phyloP scores from a whole-genome alignment of 768 basidiomycete genomes.

The Rhodotorula taiwanensis region DNA sequence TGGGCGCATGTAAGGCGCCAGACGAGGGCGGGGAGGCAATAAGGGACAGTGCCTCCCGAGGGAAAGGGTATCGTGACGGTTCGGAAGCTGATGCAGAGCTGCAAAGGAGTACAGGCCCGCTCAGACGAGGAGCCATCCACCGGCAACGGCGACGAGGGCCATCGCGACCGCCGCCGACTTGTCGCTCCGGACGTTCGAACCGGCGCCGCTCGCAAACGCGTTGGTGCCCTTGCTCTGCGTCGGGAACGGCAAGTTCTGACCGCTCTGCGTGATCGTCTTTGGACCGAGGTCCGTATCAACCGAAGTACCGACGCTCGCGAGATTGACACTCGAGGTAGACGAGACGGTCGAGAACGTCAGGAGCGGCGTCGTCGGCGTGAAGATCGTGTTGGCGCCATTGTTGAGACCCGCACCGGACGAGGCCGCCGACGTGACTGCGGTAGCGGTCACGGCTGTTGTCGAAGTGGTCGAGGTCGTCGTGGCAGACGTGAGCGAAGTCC shows the following conservation, averaged over 20 bases:
- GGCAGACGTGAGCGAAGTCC: neutral
- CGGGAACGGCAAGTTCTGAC: constrained; percentile 18
- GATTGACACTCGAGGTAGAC: neutral
- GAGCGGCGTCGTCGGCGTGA: neutral
- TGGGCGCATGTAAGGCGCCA: too few relatives aligned
- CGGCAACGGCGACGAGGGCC: neutral
- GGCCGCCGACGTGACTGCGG: neutral
- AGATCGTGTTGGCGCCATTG: neutral
- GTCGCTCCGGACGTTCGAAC: neutral
- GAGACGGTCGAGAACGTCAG: neutral
- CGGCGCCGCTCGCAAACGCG: constrained; percentile 12
- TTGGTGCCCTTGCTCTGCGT: constrained; percentile 20
- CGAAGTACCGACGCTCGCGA: neutral
- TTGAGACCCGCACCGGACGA: too few relatives aligned
- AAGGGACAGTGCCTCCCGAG: too few relatives aligned
- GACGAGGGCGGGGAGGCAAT: too few relatives aligned
- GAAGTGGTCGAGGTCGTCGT: neutral
- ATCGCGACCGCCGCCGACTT: neutral
- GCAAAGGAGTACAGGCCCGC: too few relatives aligned
- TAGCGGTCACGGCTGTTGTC: neutral
- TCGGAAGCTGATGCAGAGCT: too few relatives aligned
- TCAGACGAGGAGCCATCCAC: constrained; percentile 15
- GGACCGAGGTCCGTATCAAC: too few relatives aligned
- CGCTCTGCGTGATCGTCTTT: neutral
- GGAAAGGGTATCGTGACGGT: too few relatives aligned